Evolutionary conservation across 164 flowering plant species (phyloP), one percentile per base, ranked within the genome.

Genomic region (Liriodendron chinense): DNA sequence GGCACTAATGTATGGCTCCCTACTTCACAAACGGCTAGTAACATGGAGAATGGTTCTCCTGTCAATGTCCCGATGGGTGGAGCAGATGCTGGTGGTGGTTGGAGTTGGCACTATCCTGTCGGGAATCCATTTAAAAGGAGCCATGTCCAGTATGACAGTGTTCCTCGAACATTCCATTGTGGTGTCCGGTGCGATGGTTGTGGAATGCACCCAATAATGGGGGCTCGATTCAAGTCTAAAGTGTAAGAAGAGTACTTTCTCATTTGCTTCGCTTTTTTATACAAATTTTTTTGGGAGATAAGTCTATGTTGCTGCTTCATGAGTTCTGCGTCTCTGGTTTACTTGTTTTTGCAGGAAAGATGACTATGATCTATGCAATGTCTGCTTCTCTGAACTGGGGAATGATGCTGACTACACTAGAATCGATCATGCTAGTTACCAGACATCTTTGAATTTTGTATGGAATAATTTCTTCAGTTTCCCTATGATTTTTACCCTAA

Each of bases 131-230:
- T 49, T 47, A 83, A 74, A 49, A 83, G 83, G 73, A 78, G 75
- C 50, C 66, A 70, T 66, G 23, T 65, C 53, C 75, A 72, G 24
- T 43, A 48, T 77, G 86, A 82, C 71, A 76, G 73, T 49, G 66
- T 73, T 76, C 85, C 82, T 7, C 79, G 81, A 49, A 76, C 85
- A 7, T 88, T 92, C 81, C 99, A 96, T 75, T 85, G 72, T 65
- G 98, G 97, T 69, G 82, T 96, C 70, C 84, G 71, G 1, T 96
- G 99, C 75, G 98, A 94, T 87, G 96, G 90, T 20, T 96, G 99
- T 83, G 97, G 93, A 12, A 88, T 84, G 74, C 82, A 84, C 84
- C 99, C 99, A 9, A 94, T 96, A 20, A 84, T 84, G 71, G 99
- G 99, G 9, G 89, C 95, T 22, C 89, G 99, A 16, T 94, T 82